These are phyloP conservation scores for Jacaranda mimosifolia DNA, from an alignment of 257 asterid species.

Conservation along the genomic window DNA sequence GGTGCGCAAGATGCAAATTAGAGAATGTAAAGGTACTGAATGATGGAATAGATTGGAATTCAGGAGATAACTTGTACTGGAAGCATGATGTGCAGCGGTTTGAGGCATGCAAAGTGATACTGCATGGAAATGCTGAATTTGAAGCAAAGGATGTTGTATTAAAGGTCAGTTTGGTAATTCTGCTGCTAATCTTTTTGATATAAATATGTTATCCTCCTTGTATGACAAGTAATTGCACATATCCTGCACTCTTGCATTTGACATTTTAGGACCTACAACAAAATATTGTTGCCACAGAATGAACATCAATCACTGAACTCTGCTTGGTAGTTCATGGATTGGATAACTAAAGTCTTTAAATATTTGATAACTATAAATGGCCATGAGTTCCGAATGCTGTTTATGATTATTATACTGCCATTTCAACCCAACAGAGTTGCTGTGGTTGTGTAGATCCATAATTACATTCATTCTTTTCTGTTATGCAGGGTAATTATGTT, in stretches of 20 bases:
- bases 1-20: constrained; percentile 92
- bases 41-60: constrained; percentile 89
- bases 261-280: constrained; percentile 15
- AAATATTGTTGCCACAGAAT: constrained; percentile 18
- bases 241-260: constrained; percentile 15
- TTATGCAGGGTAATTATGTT: constrained; percentile 80
- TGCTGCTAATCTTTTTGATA: neutral
- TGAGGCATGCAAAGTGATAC: constrained; percentile 77
- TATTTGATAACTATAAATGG: neutral
- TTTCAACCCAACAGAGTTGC: neutral
- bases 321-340: constrained; percentile 22
- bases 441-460: constrained; percentile 15
- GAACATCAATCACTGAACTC: constrained; percentile 14
- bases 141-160: constrained; percentile 83
- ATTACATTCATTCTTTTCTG: constrained; percentile 28
- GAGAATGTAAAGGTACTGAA: constrained; percentile 78
- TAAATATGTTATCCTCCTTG: constrained; percentile 8
- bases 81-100: constrained; percentile 90
- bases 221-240: neutral
- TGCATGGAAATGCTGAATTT: constrained; percentile 98
- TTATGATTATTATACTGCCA: constrained; percentile 3
- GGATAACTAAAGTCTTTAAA: neutral
- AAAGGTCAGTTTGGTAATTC: constrained; percentile 61
- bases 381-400: neutral
- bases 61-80: constrained; percentile 82